phyloP scores from a whole-genome alignment of 129 eudicot genomes.

The Arctium lappa region DNA sequence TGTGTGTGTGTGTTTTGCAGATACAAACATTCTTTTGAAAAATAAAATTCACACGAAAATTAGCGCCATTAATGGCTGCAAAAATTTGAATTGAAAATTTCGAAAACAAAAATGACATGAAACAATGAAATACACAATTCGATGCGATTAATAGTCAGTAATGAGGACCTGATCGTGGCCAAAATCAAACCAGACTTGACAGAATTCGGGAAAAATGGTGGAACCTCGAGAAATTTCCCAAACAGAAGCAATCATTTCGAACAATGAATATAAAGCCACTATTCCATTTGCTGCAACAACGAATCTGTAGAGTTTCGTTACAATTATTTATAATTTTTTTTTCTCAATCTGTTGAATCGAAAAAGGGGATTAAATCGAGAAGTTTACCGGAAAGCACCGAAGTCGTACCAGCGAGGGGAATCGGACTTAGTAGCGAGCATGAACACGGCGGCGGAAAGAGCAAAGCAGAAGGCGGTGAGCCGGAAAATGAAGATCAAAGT shows the following conservation, averaged over 20 bases:
- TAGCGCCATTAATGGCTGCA: conserved; percentile 23
- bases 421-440: conserved; percentile 50
- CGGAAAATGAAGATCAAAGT: conserved; percentile 52
- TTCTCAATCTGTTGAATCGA: not conserved
- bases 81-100: conserved; percentile 3
- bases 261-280: conserved; percentile 60
- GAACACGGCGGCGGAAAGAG: conserved; percentile 57
- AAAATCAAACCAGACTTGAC: conserved; percentile 84
- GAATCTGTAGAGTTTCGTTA: conserved; percentile 35
- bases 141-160: not conserved
- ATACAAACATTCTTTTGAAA: conserved; percentile 6
- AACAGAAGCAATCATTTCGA: conserved; percentile 70
- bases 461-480: conserved; percentile 49
- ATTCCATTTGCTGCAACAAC: conserved; percentile 67
- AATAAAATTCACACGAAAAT: not conserved
- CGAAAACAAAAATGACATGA: not conserved
- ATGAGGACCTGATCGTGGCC: conserved; percentile 71
- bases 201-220: conserved; percentile 55
- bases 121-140: not conserved
- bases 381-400: conserved; percentile 58
- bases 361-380: not conserved
- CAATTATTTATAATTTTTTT: not conserved
- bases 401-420: conserved; percentile 56
- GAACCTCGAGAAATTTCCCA: conserved; percentile 72
- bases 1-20: not conserved